Conservation (phyloP, 345 rosid species). For the Limnanthes douglasii region DNA sequence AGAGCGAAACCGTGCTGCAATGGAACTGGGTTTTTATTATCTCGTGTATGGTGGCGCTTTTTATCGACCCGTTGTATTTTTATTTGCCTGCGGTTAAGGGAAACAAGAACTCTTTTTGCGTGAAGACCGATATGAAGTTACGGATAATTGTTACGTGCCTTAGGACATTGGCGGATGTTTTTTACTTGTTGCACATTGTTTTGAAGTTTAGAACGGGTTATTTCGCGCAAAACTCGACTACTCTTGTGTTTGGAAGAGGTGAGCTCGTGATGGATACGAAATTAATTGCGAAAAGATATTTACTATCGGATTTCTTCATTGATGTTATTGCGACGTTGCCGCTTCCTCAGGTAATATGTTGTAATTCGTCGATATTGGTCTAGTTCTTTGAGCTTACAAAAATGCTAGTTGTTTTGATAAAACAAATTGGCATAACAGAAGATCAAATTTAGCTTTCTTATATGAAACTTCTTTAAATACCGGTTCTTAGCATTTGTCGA, state of each 20-base stretch:
- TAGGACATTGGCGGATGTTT: constrained; percentile 70
- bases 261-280: constrained; percentile 90
- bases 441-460: too few relatives aligned
- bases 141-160: constrained; percentile 54
- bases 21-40: constrained; percentile 83
- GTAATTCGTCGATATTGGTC: too few relatives aligned
- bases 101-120: constrained; percentile 22
- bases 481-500: too few relatives aligned
- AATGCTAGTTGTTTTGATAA: too few relatives aligned
- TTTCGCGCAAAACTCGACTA: constrained; percentile 49
- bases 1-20: constrained; percentile 57
- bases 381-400: too few relatives aligned
- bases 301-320: constrained; percentile 64
- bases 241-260: constrained; percentile 89
- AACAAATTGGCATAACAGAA: too few relatives aligned
- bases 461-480: too few relatives aligned
- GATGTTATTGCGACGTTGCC: constrained; percentile 86
- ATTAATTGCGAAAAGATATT: constrained; percentile 54
- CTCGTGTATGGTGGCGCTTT: constrained; percentile 71
- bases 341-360: constrained; percentile 63
- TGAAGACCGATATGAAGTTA: constrained; percentile 43
- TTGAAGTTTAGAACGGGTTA: constrained; percentile 87
- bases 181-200: constrained; percentile 67
- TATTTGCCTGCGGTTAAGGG: constrained; percentile 54
- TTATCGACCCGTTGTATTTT: constrained; percentile 76